Base-by-base conservation (phyloP, 225 moss, liverwort and hornwort species). In the Asterella californica region DNA sequence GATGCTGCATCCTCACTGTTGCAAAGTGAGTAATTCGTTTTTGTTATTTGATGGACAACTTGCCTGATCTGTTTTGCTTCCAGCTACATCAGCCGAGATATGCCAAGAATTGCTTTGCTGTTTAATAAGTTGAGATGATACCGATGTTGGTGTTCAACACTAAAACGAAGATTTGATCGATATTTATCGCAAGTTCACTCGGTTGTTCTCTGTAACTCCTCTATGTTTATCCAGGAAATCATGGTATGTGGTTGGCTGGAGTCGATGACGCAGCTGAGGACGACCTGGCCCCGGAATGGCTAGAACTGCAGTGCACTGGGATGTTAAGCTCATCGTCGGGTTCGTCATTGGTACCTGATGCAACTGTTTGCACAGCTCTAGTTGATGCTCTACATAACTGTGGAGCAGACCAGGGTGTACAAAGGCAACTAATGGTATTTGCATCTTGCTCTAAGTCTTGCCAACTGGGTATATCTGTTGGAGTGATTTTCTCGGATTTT, bases 291-390 rank as follows among this genome's bases (percentile, higher is more conserved):
- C 85, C 89, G 70, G 95, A 92, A 62, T 91, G 95, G 95, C 49
- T 99, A 76, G 91, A 93, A 80, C 83, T 99, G 76, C 85, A 86
- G 62, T 93, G 90, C 48, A 93, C 92, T 80, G 89, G 92, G 70
- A 94, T 95, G 61, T 68, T 99, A 65, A 90, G 87, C 72, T 89
- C 95, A 71, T 85, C 89, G 57, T 50, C 85, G 52, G 95, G 99
- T 38, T 83, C 87, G 62, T 89, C 86, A 79, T 81, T 99, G 81
- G 85, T 91, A 72, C 99, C 99, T 86, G 99, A 99, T 82, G 95
- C 99, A 78, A 93, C 95, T 45, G 95, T 99, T 12, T 95, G 91
- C 80, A 93, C 95, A 32, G 88, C 93, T 36, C 85, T 99, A 80
- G 90, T 86, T 77, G 94, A 91, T 86, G 92, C 95, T 70, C 84